Evolutionary conservation across 1,284 basidiomycete species (phyloP), one percentile per base, ranked within the genome.

Genomic region (Sphaerobolus stellatus): DNA sequence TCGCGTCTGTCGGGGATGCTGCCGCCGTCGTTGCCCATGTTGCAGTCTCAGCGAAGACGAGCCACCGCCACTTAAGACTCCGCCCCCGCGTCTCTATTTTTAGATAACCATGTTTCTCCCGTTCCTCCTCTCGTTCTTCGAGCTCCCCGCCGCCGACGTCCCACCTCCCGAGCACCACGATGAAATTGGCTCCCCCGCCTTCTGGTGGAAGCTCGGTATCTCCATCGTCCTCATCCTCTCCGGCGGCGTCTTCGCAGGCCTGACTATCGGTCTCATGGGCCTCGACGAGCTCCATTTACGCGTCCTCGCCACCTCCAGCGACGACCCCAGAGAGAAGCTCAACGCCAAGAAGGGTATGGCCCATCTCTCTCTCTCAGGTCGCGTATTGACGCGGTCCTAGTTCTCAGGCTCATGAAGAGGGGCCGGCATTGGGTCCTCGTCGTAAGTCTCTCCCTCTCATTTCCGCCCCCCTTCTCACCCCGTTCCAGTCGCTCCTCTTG

Each of bases 401-500:
- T 95, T 1, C 70, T 94, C 38, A 75, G 72, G n/a, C 76, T 98
- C 2, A 83, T 98, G 70, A 75, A 74, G 49, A 86, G 81, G 63
- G 92, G 94, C 0, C 80, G 93, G 11, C 95, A 98, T 71, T 98
- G 95, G 94, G 93, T 98, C 11, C 80, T 98, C 20, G 93, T 96
- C 48, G 90, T 92, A 66, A 58, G 86, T 79, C 3, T 11, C n/a
- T 22, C 27, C 40, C 34, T 9, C 7, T 49, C 20, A 49, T 38
- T 54, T 43, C 22, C 20, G 14, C 20, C 6, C 25, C n/a, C n/a
- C n/a, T n/a, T n/a, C n/a, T 61, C 16, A 63, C 33, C 16, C 24
- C 50, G 9, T 31, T 25, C 3, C 33, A 88, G 87, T 86, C 92
- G 6, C 78, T 97, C 1, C 76, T 93, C 1, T 77, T 95, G 2